phyloP scores from a whole-genome alignment of 179 eudicot species.

The Beta corolliflora region DNA sequence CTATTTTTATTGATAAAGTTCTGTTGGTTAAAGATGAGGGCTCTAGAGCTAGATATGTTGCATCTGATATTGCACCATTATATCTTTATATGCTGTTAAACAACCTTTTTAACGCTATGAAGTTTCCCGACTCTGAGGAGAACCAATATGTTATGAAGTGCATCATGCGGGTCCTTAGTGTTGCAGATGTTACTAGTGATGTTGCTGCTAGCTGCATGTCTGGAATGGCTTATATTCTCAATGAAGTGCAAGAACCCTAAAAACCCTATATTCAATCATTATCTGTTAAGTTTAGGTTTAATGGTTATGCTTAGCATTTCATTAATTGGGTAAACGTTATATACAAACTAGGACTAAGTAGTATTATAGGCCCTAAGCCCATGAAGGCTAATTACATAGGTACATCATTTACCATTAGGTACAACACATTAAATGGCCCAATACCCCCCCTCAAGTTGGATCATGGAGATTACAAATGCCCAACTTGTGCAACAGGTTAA shows the following conservation, averaged over 20 bases:
- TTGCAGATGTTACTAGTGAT: slow-evolving; percentile 69
- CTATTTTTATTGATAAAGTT: slow-evolving; percentile 85
- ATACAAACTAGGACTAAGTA: too few relatives aligned
- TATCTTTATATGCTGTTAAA: too few relatives aligned
- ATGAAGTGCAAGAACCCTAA: slow-evolving; percentile 81
- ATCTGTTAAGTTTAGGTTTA: too few relatives aligned
- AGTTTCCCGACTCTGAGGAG: slow-evolving; percentile 91
- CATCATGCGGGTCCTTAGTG: slow-evolving; percentile 94
- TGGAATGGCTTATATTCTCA: slow-evolving; percentile 65
- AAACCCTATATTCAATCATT: slow-evolving; percentile 82
- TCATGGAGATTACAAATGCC: too few relatives aligned
- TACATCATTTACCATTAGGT: too few relatives aligned
- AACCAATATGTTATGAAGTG: slow-evolving; percentile 95
- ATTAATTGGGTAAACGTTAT: too few relatives aligned
- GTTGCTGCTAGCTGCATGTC: slow-evolving; percentile 74
- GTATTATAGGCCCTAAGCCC: too few relatives aligned
- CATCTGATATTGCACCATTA: slow-evolving; percentile 66
- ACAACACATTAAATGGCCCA: too few relatives aligned
- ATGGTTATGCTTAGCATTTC: too few relatives aligned
- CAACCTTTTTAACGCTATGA: slow-evolving; percentile 77
- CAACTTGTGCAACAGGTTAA: too few relatives aligned
- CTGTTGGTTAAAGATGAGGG: slow-evolving; percentile 87
- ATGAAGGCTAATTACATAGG: too few relatives aligned
- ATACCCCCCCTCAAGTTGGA: too few relatives aligned
- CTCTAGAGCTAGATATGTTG: slow-evolving; percentile 61